These are phyloP conservation scores for Hypoxylon trugodes DNA, from an alignment of 495 filamentous ascomycete genomes.

Conservation along the genomic window DNA sequence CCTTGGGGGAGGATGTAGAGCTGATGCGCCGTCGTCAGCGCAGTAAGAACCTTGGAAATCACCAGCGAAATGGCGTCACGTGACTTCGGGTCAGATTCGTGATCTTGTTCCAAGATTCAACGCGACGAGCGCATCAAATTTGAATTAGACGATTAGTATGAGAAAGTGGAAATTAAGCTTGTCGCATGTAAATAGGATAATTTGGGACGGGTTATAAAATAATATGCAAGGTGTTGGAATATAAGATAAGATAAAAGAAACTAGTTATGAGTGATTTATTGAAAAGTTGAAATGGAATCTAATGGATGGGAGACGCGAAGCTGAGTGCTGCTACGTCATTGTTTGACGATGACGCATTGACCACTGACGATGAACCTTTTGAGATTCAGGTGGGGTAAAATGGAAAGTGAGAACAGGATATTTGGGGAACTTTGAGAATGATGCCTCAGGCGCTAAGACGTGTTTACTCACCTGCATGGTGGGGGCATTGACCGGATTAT, in stretches of 20 bases:
- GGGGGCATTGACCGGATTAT: no score
- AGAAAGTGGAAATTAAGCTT: neutral
- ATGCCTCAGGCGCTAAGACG: no score
- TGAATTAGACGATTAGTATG: neutral
- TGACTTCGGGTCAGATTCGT: conserved; percentile 31
- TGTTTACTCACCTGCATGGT: no score
- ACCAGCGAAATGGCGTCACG: conserved; percentile 27
- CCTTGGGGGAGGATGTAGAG: conserved; percentile 4
- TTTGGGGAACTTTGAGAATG: no score
- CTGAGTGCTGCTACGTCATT: conserved; percentile 24
- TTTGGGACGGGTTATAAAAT: neutral
- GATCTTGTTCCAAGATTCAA: conserved; percentile 11
- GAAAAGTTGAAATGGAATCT: conserved; percentile 12
- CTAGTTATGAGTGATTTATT: conserved; percentile 8
- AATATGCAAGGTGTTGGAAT: neutral
- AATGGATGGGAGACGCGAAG: conserved; percentile 30
- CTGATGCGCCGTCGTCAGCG: neutral
- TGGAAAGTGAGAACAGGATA: no score
- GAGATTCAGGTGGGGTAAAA: neutral
- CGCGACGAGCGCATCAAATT: conserved; percentile 13
- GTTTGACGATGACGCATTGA: conserved; percentile 20
- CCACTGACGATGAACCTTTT: conserved; percentile 4
- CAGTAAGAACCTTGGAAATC: neutral
- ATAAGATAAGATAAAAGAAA: neutral
- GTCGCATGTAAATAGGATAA: neutral